phyloP scores from a whole-genome alignment of 177 flowering plant species.

The Vitis hybrid region DNA sequence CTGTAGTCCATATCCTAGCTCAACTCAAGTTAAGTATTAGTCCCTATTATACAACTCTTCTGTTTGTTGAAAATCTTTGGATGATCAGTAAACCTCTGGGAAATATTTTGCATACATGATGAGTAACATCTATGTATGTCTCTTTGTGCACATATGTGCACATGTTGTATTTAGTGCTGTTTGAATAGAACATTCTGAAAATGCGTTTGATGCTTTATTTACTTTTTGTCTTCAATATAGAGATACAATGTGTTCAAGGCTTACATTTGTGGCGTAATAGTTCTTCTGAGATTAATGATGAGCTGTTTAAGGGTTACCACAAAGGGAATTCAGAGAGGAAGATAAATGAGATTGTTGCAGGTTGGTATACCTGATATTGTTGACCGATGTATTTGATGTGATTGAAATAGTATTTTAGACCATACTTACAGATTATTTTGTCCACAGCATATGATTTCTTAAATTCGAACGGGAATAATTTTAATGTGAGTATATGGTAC shows the following conservation, averaged over 20 bases:
- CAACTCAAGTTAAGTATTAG: too few relatives aligned
- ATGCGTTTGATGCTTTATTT: not conserved
- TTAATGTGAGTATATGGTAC: constrained; percentile 87
- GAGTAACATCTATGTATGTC: too few relatives aligned
- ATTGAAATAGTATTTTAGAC: not conserved
- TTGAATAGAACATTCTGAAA: not conserved
- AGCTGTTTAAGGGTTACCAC: constrained; percentile 64
- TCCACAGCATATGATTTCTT: constrained; percentile 86
- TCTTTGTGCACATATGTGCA: too few relatives aligned
- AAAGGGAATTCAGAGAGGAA: constrained; percentile 59
- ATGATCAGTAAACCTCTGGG: too few relatives aligned
- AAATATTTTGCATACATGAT: too few relatives aligned
- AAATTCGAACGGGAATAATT: constrained; percentile 55
- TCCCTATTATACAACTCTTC: too few relatives aligned
- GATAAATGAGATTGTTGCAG: constrained; percentile 81
- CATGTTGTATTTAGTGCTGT: not conserved
- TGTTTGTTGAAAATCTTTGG: too few relatives aligned
- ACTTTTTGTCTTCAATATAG: constrained; percentile 36
- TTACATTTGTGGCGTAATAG: constrained; percentile 69
- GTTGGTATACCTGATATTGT: constrained; percentile 30
- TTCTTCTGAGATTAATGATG: constrained; percentile 63
- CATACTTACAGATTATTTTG: constrained; percentile 11
- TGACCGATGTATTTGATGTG: not conserved
- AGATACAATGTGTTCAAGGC: constrained; percentile 66
- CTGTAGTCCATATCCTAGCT: not conserved